Evolutionary conservation across 495 filamentous ascomycete genomes (phyloP), one percentile per base, ranked within the genome.

Genomic region (Xylaria castorea): DNA sequence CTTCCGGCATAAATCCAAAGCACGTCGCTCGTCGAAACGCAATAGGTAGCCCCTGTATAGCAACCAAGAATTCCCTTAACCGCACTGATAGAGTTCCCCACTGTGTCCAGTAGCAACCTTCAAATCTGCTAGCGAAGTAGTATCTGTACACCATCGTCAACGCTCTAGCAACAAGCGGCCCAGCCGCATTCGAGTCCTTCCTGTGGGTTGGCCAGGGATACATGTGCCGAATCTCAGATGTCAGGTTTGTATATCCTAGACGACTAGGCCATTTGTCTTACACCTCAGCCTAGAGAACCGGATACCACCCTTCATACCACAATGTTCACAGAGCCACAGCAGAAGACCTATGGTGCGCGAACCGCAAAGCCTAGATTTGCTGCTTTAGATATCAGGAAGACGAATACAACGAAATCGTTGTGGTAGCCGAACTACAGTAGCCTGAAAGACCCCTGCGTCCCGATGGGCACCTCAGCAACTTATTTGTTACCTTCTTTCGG

Each of bases 361-460:
- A 55, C 65, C 44, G 1, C 5, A 11, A 69, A 69, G 16, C 2
- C 25, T 18, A 46, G 36, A 69, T n/a, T 30, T 69, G 16, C 48
- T 68, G 22, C 36, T 32, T 11, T 14, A 8, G 6, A 48, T 22
- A 55, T 44, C 53, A 57, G 1, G 22, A 58, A 44, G 66, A 46
- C 22, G 25, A 46, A 11, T 11, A 42, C 16, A 61, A 25, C 22
- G 4, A 62, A 50, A 20, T 40, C 25, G 12, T 36, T n/a, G 40
- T 27, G 32, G 44, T 5, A 53, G 27, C 27, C n/a, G 32, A 38
- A 27, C 42, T 14, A 36, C 25, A 63, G 27, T 48, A 40, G 30
- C 58, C 58, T 34, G 69, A 57, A 71, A 63, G 58, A n/a, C 68
- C 68, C 68, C 58, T 70, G 46, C 53, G 63, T 71, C 44, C 60